Conservation (phyloP, 2,329 filamentous ascomycete species). For the Paraphaeosphaeria sporulosa region DNA sequence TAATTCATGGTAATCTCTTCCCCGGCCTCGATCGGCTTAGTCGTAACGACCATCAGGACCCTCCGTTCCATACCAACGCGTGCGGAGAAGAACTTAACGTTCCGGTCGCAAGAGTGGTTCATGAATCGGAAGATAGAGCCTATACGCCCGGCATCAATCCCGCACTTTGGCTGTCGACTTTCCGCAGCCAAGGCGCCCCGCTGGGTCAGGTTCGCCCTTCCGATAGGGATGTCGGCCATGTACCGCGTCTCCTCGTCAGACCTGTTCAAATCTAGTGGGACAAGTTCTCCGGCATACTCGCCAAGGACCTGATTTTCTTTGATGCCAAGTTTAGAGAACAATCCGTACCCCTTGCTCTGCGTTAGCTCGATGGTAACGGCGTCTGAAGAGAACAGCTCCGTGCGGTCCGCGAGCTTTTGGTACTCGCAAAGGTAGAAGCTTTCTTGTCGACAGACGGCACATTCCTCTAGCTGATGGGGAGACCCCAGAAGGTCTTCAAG, state of each 20-base stretch:
- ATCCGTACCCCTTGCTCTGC: neutral
- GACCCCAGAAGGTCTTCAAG: neutral
- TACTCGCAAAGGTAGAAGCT: neutral
- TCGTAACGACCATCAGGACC: constrained; percentile 6
- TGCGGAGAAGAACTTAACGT: constrained; percentile 2
- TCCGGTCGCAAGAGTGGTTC: constrained; percentile 20
- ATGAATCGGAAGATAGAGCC: constrained; percentile 18
- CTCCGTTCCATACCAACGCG: constrained; percentile 10
- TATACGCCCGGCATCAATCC: constrained; percentile 10
- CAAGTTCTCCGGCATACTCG: constrained; percentile 11
- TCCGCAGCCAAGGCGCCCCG: neutral
- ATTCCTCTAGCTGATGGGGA: constrained; percentile 2
- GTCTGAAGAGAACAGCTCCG: neutral
- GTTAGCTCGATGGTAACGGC: neutral
- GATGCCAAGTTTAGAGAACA: neutral
- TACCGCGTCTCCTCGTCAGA: constrained; percentile 3
- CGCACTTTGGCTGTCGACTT: neutral
- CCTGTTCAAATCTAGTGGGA: neutral
- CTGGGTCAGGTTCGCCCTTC: neutral
- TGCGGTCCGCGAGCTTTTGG: neutral
- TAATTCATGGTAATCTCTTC: constrained; percentile 23
- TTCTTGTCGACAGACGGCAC: neutral
- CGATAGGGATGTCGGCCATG: neutral
- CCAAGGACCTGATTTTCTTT: neutral
- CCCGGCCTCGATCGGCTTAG: neutral